phyloP scores from a whole-genome alignment of 169 alveolate species.

The Eimeria acervulina region DNA sequence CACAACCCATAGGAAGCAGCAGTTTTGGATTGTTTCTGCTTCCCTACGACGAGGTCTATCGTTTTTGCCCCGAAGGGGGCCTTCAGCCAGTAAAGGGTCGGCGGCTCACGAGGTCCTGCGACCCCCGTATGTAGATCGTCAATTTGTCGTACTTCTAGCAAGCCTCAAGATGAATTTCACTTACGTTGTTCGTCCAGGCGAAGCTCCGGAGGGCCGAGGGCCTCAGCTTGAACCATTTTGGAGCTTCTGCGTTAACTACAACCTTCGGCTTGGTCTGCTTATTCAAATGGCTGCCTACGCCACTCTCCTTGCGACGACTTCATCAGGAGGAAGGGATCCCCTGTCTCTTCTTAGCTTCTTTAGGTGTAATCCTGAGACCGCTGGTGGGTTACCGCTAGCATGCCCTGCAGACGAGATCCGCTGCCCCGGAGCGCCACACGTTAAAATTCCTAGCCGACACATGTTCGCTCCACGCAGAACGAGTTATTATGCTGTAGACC shows the following conservation, averaged over 20 bases:
- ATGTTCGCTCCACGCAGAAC: background rate
- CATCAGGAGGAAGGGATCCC: slow-evolving; percentile 91
- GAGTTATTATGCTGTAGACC: background rate
- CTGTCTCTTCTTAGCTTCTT: slow-evolving; percentile 90
- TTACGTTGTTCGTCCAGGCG: slow-evolving; percentile 97
- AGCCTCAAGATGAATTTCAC: slow-evolving; percentile 93
- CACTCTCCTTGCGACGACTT: slow-evolving; percentile 86
- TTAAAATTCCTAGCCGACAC: background rate
- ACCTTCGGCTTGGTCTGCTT: slow-evolving; percentile 93
- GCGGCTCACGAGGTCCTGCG: slow-evolving; percentile 17
- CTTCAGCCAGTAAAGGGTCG: background rate
- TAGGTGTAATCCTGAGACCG: slow-evolving; percentile 91
- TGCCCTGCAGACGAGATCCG: background rate
- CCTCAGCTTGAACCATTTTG: slow-evolving; percentile 96
- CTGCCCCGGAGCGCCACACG: background rate
- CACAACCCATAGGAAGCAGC: background rate
- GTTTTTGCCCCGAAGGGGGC: slow-evolving; percentile 29
- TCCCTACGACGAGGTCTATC: background rate
- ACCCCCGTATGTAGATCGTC: background rate
- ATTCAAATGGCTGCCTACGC: slow-evolving; percentile 89
- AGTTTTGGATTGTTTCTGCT: background rate
- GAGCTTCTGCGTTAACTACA: slow-evolving; percentile 93
- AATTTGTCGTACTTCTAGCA: background rate
- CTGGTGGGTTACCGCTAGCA: slow-evolving; percentile 84
- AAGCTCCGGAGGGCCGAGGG: slow-evolving; percentile 97